These are phyloP conservation scores for Calocybe indica DNA, from an alignment of 768 basidiomycete species.

Conservation along the genomic window DNA sequence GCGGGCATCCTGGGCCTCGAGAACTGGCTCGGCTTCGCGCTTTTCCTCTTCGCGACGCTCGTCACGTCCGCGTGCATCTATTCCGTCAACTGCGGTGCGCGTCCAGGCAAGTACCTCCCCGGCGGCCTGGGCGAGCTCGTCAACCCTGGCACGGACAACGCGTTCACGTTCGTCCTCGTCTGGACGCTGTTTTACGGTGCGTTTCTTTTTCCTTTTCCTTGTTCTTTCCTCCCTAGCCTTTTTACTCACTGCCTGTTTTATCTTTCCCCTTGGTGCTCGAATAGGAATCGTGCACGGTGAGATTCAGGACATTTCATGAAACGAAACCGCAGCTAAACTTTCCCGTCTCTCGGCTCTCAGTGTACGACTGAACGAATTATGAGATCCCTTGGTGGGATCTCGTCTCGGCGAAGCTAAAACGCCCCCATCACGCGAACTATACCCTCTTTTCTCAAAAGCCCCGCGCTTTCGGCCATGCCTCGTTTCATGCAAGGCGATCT, in stretches of 20 bases:
- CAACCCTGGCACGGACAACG: constrained; percentile 86
- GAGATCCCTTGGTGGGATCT: too few relatives aligned
- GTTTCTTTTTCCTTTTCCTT: constrained; percentile 19
- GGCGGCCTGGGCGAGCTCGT: constrained; percentile 64
- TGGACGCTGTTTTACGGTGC: constrained; percentile 93
- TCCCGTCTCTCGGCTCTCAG: constrained; percentile 10
- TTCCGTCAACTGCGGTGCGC: constrained; percentile 64
- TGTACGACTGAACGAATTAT: constrained; percentile 13
- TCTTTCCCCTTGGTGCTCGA: neutral
- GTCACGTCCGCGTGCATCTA: constrained; percentile 63
- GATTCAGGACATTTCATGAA: constrained; percentile 9
- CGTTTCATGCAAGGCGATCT: too few relatives aligned
- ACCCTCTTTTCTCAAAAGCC: too few relatives aligned
- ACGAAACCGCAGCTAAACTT: neutral
- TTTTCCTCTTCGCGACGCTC: constrained; percentile 67
- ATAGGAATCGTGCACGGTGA: constrained; percentile 46
- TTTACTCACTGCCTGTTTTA: neutral
- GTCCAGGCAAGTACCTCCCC: constrained; percentile 54
- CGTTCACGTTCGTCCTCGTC: constrained; percentile 84
- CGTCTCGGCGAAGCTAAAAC: too few relatives aligned
- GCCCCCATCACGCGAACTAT: too few relatives aligned
- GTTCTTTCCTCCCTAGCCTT: neutral
- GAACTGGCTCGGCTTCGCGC: constrained; percentile 75
- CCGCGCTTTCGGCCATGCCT: too few relatives aligned
- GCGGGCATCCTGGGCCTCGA: constrained; percentile 88